Evolutionary conservation across 2,329 filamentous ascomycete species (phyloP), one percentile per base, ranked within the genome.

Genomic region (Alternaria arbusti): DNA sequence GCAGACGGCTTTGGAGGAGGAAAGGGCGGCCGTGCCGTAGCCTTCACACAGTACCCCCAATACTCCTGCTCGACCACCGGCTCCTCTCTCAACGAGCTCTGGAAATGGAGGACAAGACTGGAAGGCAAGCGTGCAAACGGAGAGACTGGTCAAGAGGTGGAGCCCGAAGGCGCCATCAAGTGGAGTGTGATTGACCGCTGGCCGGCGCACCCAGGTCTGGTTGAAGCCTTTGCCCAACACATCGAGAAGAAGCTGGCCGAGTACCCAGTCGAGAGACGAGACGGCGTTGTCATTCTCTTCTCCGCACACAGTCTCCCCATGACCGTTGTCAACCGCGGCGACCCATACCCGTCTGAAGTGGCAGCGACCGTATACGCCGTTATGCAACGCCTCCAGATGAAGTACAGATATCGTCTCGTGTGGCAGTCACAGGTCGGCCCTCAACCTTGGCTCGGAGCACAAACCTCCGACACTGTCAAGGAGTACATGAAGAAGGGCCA

Each of bases 401-500:
- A 89, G 65, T 96, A 99, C 82, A 93, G 92, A 6, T 98, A 97
- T 82, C 90, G 96, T 58, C 86, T 99, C 17, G 96, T 94, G 75
- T 99, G 96, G 96, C 96, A 99, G 81, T 97, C 94, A 6, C 96
- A 99, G 82, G 96, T 99, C 67, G 96, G 96, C 8, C 96, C 96
- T 0, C 93, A 91, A 26, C 92, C 96, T 20, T 99, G 96, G 96
- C 86, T 99, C 9, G 96, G 96, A 22, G 94, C 96, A 11, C 96
- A 99, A 80, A 99, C 96, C 0, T 90, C 90, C 64, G 89, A 91
- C 69, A 95, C 94, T 0, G 96, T 99, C 11, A 89, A 94, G 76
- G 87, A 93, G 64, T 96, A 97, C 77, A 89, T 98, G 69, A 89
- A 91, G 76, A 94, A 96, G 81, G 96, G 95, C 1, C 92, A 97